These are phyloP conservation scores for Lactarius vividus DNA, from an alignment of 768 basidiomycete species.

Conservation along the genomic window DNA sequence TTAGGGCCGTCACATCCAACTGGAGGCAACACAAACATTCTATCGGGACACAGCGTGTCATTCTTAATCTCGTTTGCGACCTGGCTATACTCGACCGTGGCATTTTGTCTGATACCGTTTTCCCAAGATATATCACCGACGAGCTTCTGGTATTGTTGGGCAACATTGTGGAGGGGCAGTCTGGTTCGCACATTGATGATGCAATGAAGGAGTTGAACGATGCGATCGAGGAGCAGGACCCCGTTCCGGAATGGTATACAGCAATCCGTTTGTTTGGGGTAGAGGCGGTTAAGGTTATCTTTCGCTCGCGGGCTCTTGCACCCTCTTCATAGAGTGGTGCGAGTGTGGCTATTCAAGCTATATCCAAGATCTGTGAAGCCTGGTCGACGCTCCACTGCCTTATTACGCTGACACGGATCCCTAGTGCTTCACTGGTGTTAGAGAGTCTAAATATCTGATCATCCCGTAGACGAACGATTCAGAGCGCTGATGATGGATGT, in stretches of 20 bases:
- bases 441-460: no score
- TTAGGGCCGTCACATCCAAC: not conserved
- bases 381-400: no score
- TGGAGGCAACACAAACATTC: not conserved
- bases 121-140: conserved; percentile 4
- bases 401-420: no score
- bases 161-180: conserved; percentile 6
- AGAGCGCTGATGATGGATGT: no score
- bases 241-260: no score
- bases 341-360: no score
- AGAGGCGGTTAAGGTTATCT: not conserved
- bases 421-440: not conserved
- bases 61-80: conserved; percentile 28
- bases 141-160: conserved; percentile 1
- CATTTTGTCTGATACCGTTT: not conserved
- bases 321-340: not conserved
- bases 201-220: not conserved
- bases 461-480: no score
- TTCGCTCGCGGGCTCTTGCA: not conserved
- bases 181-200: not conserved
- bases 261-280: not conserved
- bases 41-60: conserved; percentile 23
- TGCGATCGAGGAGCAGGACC: no score
- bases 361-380: not conserved
- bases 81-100: conserved; percentile 23